Evolutionary conservation across 2,329 filamentous ascomycete genomes (phyloP), one percentile per base, ranked within the genome.

Genomic region (Alternaria sp.): DNA sequence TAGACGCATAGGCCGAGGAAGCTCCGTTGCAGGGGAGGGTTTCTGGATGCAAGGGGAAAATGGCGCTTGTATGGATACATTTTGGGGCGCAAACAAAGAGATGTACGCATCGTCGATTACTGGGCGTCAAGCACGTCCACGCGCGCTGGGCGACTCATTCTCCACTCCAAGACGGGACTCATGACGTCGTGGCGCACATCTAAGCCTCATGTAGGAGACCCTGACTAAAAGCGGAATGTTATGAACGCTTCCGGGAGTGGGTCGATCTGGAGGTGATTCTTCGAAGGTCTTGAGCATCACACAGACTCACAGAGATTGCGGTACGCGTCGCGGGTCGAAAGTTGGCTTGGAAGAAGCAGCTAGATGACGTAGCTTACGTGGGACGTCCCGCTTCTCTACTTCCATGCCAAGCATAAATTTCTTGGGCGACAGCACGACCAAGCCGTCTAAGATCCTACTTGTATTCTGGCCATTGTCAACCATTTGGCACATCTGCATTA

Each of bases 151-250:
- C 51, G 51, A 54, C 33, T 50, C 39, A 34, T 55, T 58, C 9
- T 41, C 9, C 29, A 42, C 29, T 42, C 37, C 24, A 23, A 37
- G 41, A 54, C 41, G 33, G 56, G 21, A 50, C 55, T 9, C 39
- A 55, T 58, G 51, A 58, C 28, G 56, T 55, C 45, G 45, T 55
- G 56, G 45, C 56, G 51, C 56, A 39, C 39, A 21, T 51, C 26
- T 58, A 41, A 33, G 49, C 33, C 52, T 34, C 39, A 48, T 40
- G 40, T 33, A 17, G 51, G 11, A 54, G 51, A 54, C 51, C 51
- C 51, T 58, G 31, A 41, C 33, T 21, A n/a, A 37, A 50, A 36
- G 33, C 51, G 44, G 51, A 24, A 58, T 45, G 41, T 33, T 42
- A 39, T 46, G 42, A 49, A 31, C 28, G 17, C 40, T 26, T 17